These are phyloP conservation scores for Coemansia sp. DNA, from an alignment of 192 early-diverging fungal genomes.

Conservation along the genomic window DNA sequence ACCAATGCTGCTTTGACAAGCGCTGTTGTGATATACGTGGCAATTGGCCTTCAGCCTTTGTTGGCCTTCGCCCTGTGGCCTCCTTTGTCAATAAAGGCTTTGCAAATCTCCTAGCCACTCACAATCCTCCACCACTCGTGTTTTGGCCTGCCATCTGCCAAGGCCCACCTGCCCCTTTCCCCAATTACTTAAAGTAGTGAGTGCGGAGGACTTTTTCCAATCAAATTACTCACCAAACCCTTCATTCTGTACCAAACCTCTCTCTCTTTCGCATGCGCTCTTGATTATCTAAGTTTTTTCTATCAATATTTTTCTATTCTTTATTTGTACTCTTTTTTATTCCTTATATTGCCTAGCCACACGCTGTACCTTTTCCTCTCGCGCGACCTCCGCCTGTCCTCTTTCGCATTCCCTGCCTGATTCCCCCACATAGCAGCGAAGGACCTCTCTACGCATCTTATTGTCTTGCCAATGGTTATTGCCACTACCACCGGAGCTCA, in stretches of 20 bases:
- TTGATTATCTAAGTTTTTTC: no score
- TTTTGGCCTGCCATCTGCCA: neutral
- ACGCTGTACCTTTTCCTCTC: neutral
- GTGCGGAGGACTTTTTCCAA: neutral
- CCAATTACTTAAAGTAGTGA: neutral
- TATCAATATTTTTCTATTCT: neutral
- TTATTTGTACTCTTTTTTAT: neutral
- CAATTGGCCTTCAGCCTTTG: neutral
- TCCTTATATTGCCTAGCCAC: neutral
- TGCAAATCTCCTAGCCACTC: conserved; percentile 14
- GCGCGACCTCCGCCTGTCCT: conserved; percentile 9
- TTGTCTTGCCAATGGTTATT: neutral
- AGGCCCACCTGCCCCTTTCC: neutral
- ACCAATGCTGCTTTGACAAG: conserved; percentile 1
- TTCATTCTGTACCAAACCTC: neutral
- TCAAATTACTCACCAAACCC: neutral
- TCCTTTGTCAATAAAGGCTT: neutral
- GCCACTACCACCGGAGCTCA: conserved; percentile 5
- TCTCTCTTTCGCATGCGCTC: neutral
- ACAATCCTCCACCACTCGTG: conserved; percentile 40
- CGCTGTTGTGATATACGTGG: conserved; percentile 1
- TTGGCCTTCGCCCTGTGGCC: neutral
- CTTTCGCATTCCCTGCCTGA: conserved; percentile 11
- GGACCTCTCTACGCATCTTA: neutral
- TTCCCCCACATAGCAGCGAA: conserved; percentile 1